These are phyloP conservation scores for Corymbia calophylla DNA, from an alignment of 441 rosid species.

Conservation along the genomic window DNA sequence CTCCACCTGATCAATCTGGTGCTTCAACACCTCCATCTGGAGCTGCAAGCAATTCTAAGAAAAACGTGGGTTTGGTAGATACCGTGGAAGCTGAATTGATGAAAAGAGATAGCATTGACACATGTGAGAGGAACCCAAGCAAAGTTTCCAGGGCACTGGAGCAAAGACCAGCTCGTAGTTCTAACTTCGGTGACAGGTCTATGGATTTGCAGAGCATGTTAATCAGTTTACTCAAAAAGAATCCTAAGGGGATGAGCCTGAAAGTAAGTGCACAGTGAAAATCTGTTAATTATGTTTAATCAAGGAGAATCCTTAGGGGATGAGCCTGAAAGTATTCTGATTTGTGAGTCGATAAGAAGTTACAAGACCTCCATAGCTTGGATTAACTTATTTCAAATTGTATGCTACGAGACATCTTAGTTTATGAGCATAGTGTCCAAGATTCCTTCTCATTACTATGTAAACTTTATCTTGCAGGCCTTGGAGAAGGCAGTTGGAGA, in stretches of 20 bases:
- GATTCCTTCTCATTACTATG: neutral
- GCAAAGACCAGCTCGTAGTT: constrained; percentile 41
- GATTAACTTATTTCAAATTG: neutral
- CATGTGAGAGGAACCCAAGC: constrained; percentile 47
- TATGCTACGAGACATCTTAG: neutral
- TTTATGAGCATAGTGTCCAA: neutral
- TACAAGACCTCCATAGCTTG: neutral
- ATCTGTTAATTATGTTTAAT: constrained; percentile 25
- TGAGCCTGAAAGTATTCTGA: constrained; percentile 66
- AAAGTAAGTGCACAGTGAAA: constrained; percentile 42
- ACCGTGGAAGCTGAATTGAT: constrained; percentile 26
- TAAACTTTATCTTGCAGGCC: constrained; percentile 28
- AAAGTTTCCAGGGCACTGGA: constrained; percentile 23
- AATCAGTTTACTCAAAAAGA: constrained; percentile 54
- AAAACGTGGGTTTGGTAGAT: constrained; percentile 31
- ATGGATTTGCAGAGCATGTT: constrained; percentile 57
- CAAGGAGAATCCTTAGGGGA: constrained; percentile 63
- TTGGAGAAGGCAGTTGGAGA: constrained; percentile 82
- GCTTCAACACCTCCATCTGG: constrained; percentile 47
- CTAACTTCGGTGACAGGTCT: constrained; percentile 38
- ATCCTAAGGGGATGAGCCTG: constrained; percentile 78
- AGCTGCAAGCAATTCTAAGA: constrained; percentile 38
- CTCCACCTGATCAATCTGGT: constrained; percentile 56
- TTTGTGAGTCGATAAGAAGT: neutral
- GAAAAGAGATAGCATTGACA: constrained; percentile 40